Conservation (phyloP, 208 protist species). For the Polymyxa betae region DNA sequence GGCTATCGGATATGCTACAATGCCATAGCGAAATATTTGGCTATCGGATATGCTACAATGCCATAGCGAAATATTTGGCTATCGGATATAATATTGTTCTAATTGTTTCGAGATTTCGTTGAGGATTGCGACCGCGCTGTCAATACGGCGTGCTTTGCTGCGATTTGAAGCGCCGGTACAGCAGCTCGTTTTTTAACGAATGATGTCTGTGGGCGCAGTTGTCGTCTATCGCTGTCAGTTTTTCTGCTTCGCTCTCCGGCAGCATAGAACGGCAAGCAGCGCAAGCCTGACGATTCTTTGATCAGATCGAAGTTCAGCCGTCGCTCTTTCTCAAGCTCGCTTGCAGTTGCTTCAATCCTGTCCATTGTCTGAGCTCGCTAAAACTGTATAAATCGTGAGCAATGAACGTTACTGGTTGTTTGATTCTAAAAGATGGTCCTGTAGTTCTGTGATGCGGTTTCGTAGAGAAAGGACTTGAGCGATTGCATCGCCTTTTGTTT, state of each 20-base stretch:
- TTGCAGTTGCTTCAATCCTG: neutral
- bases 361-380: neutral
- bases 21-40: too few species aligned
- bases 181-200: neutral
- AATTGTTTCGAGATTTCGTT: neutral
- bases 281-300: neutral
- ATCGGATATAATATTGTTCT: neutral
- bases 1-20: too few species aligned
- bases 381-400: neutral
- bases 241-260: too few species aligned
- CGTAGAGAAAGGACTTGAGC: neutral
- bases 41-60: too few species aligned
- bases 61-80: too few species aligned
- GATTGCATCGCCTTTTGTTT: conserved; percentile 16
- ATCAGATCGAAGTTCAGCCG: neutral
- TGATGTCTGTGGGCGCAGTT: neutral
- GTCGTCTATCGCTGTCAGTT: too few species aligned
- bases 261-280: neutral
- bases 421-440: neutral
- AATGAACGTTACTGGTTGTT: neutral
- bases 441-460: neutral
- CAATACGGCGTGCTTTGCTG: neutral
- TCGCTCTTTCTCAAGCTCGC: neutral
- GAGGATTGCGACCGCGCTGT: neutral
- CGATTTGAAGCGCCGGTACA: neutral